Base-by-base conservation (phyloP, 2,329 filamentous ascomycete species). In the Alternaria ventricosa region DNA sequence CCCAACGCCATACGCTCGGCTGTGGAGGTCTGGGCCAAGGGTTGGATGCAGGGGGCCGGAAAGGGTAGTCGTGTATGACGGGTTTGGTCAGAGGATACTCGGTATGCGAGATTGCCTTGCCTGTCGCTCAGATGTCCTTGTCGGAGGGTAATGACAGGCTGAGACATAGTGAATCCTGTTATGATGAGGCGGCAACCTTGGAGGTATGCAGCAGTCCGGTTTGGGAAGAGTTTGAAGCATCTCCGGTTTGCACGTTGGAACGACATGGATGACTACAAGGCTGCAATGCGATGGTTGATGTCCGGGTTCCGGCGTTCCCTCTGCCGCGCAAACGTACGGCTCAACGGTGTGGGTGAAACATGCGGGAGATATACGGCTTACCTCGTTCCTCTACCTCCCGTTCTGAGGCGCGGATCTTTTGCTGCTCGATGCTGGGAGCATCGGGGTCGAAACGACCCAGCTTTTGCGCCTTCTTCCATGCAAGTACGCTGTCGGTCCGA, bases 381-480 rank as follows among this genome's bases (percentile, higher is more conserved):
- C 90, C 89, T 78, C 90, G 88, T 59, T 87, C 86, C 67, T 86
- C 83, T 68, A 97, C 85, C 75, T 96, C 93, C 60, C 87, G 87
- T 69, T 89, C 85, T 45, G 90, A 86, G 43, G 90, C 89, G 15
- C 87, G 86, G 61, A 92, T 83, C 78, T 92, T 92, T 67, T 92
- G 87, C 76, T 92, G 86, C 77, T 94, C 90, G 22, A 91, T 87
- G 64, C 85, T 88, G 18, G 92, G 89, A 8, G 94, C 93, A 71
- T 90, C 86, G 12, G 96, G 96, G 77, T 98, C 93, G 81, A 99
- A 99, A 36, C 96, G 92, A 55, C 96, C 96, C n/a, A 98, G 88
- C 79, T 96, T 94, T 80, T 97, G 90, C n/a, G 89, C 84, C 82
- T 92, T 95, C 83, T 99, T 99, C 94, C 94, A 98, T 6, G 94